phyloP scores from a whole-genome alignment of 1,284 basidiomycete species.

The Pseudozyma tsukubaensis region DNA sequence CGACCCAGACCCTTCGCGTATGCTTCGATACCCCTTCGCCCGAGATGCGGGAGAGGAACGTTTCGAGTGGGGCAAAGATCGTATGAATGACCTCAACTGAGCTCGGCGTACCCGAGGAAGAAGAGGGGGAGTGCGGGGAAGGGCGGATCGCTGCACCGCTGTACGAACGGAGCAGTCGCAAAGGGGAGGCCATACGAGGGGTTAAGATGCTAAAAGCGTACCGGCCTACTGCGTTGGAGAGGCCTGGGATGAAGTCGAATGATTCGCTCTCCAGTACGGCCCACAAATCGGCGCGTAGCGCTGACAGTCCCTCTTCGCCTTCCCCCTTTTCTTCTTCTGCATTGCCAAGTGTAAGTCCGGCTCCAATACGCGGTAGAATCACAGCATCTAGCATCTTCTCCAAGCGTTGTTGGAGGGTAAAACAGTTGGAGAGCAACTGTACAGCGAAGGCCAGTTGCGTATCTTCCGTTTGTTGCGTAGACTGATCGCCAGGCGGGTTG shows the following conservation, averaged over 20 bases:
- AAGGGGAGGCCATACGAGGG: constrained; percentile 82
- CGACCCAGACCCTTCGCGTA: constrained; percentile 17
- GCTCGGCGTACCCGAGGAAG: not conserved
- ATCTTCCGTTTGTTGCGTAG: constrained; percentile 28
- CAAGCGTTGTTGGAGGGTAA: constrained; percentile 2
- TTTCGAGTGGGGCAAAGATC: constrained; percentile 24
- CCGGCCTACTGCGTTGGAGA: constrained; percentile 10
- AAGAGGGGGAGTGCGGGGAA: constrained; percentile 77
- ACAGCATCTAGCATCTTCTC: constrained; percentile 7
- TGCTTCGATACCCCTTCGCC: not conserved
- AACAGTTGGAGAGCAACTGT: constrained; percentile 10
- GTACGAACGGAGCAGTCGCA: constrained; percentile 86
- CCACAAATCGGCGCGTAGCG: constrained; percentile 12
- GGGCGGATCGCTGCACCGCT: constrained; percentile 73
- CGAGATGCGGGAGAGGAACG: constrained; percentile 7
- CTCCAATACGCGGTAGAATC: constrained; percentile 9
- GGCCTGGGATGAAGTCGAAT: constrained; percentile 27
- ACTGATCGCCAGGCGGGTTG: constrained; percentile 20
- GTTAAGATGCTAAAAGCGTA: constrained; percentile 74
- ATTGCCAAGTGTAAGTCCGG: not conserved
- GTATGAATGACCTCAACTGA: constrained; percentile 26
- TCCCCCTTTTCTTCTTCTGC: constrained; percentile 9
- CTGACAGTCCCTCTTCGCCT: not conserved
- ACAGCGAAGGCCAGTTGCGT: constrained; percentile 5
- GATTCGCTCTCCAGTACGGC: constrained; percentile 21